These are phyloP conservation scores for Heteromeles arbutifolia DNA, from an alignment of 306 rosid species.

Conservation along the genomic window DNA sequence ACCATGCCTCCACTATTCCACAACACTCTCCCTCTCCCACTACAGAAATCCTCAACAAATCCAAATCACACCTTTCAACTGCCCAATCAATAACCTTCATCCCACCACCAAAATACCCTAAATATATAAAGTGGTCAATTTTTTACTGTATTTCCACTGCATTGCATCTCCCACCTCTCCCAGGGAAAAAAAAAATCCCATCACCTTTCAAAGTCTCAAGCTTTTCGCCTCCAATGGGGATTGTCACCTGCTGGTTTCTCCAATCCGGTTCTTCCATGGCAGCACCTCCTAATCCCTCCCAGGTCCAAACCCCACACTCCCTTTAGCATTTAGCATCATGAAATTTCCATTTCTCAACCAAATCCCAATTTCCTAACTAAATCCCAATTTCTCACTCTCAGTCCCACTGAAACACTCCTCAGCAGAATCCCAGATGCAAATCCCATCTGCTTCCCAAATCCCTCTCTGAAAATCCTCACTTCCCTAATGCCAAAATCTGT, in stretches of 20 bases:
- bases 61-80: background rate
- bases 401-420: background rate
- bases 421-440: background rate
- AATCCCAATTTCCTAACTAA: constrained; percentile 9
- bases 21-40: background rate
- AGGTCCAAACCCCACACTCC: background rate
- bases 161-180: background rate
- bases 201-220: background rate
- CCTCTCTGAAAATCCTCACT: background rate
- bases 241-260: background rate
- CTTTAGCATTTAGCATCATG: background rate
- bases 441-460: background rate
- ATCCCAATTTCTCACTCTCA: constrained; percentile 1
- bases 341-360: constrained; percentile 12
- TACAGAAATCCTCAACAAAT: background rate
- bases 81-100: background rate
- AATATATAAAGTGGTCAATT: background rate
- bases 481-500: constrained; percentile 41
- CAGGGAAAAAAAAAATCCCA: background rate
- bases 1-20: background rate
- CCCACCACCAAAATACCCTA: background rate
- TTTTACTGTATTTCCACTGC: background rate
- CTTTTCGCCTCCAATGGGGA: constrained; percentile 1
- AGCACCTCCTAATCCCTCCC: background rate
- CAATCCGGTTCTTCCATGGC: background rate